Evolutionary conservation across 495 filamentous ascomycete species (phyloP), one percentile per base, ranked within the genome.

Genomic region (Tuber umbilicatum): DNA sequence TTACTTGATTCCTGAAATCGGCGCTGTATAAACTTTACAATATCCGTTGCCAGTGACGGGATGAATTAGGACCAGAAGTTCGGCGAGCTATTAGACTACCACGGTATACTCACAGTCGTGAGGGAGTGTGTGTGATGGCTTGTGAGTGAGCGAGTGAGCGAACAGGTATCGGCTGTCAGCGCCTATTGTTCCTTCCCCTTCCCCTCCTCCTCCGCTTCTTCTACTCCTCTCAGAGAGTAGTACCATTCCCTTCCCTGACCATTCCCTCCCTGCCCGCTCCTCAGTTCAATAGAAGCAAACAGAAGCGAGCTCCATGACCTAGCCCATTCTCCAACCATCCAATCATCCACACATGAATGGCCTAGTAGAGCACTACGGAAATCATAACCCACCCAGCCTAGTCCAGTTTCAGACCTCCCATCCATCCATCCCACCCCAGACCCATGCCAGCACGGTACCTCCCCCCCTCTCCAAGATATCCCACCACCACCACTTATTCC

Each of bases 291-390:
- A 14, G 14, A 35, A 64, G 55, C 55, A 64, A 64, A 64, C 55
- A 64, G 55, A 64, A 64, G 55, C 55, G 55, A 64, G 27, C 55
- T 35, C 27, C 55, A 27, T 64, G 55, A 64, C 55, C 55, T 35
- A 35, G 27, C 50, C 50, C 23, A 31, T 60, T 2, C n/a, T 14
- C 50, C 50, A 14, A 4, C 55, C 55, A 64, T 60, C 50, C 55
- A 35, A 1, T 35, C 55, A 31, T 64, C 14, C 3, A 35, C 55
- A 19, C 55, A 35, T 7, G 2, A 17, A 35, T 64, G 35, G 14
- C 55, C 55, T 64, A 17, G 55, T 64, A 17, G 55, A 35, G 55
- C 55, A 64, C 12, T 64, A 64, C 55, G 55, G 55, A 35, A 64
- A 64, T 31, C 50, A 31, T 10, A n/a, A 60, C 50, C 50, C 31